Evolutionary conservation across 1,139 yeast genomes (phyloP).

Genomic region (Scheffersomyces lignicola): DNA sequence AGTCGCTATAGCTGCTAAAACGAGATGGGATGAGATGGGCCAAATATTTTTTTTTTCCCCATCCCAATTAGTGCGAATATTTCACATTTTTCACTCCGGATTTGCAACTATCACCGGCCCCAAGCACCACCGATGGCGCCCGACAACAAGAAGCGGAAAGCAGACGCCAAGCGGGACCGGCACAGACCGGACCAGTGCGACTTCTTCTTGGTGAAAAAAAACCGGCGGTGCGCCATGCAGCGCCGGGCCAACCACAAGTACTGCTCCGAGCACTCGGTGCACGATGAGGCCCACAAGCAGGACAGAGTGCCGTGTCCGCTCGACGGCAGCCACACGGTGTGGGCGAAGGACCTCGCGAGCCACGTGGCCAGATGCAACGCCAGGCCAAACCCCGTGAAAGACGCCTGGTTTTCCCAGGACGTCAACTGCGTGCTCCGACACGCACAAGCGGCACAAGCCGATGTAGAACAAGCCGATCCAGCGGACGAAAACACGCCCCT

Average conservation of each 20-base stretch:
- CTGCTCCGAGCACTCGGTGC: constrained; percentile 63
- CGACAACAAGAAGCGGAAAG: constrained; percentile 17
- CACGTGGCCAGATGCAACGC: constrained; percentile 69
- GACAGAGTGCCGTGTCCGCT: constrained; percentile 73
- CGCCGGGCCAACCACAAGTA: constrained; percentile 48
- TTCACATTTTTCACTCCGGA: constrained; percentile 5
- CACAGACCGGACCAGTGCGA: constrained; percentile 36
- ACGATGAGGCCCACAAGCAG: constrained; percentile 12
- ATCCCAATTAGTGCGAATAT: too few relatives aligned
- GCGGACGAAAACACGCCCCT: neutral
- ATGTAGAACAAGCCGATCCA: neutral
- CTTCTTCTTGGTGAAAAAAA: constrained; percentile 46
- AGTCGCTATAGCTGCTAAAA: neutral
- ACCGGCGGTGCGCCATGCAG: constrained; percentile 62
- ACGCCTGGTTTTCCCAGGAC: constrained; percentile 45
- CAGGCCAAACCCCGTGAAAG: constrained; percentile 27
- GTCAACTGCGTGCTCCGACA: constrained; percentile 36
- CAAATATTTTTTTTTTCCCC: constrained; percentile 5
- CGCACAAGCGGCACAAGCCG: neutral
- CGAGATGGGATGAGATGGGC: constrained; percentile 13
- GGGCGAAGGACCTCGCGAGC: constrained; percentile 53
- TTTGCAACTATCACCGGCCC: constrained; percentile 7
- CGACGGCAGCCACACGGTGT: constrained; percentile 73
- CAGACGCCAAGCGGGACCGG: constrained; percentile 8
- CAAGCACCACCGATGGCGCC: constrained; percentile 6